A percentile compares a stretch with the other conserved stretches of the same genome.
Conservation (phyloP, 805 yeast species). For the Suhomyces sp. region DNA sequence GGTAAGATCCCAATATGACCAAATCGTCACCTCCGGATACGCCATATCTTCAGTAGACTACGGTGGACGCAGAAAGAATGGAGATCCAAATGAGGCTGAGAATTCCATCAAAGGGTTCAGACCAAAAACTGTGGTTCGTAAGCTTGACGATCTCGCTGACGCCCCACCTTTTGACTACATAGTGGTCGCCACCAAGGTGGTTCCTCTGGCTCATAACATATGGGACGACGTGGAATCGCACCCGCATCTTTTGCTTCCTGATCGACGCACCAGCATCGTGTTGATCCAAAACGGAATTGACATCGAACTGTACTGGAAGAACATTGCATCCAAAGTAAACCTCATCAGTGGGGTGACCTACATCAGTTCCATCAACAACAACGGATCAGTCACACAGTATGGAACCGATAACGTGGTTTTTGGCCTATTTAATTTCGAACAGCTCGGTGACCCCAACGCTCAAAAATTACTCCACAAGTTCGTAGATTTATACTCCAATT, state of each 20-base stretch:
- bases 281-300: slow-evolving; percentile 27
- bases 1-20: slow-evolving; percentile 31
- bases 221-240: slow-evolving; percentile 23
- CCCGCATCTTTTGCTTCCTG: slow-evolving; percentile 11
- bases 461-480: slow-evolving; percentile 29
- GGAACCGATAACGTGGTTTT: slow-evolving; percentile 24
- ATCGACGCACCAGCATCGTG: slow-evolving; percentile 16
- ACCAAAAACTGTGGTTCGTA: slow-evolving; percentile 26
- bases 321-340: slow-evolving; percentile 11
- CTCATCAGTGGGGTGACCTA: slow-evolving; percentile 34
- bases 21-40: slow-evolving; percentile 26
- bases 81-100: slow-evolving; percentile 13
- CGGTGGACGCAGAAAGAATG: slow-evolving; percentile 19
- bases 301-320: slow-evolving; percentile 23
- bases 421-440: slow-evolving; percentile 24
- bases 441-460: slow-evolving; percentile 33
- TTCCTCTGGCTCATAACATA: slow-evolving; percentile 24
- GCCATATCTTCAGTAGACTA: slow-evolving; percentile 29
- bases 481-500: slow-evolving; percentile 44
- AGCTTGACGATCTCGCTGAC: slow-evolving; percentile 18
- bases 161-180: slow-evolving; percentile 31
- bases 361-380: slow-evolving; percentile 29
- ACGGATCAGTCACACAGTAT: slow-evolving; percentile 24
- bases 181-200: slow-evolving; percentile 32
- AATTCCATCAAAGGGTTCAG: slow-evolving; percentile 18